phyloP scores from a whole-genome alignment of 805 yeast genomes.

The Monosporozyma aerobia region DNA sequence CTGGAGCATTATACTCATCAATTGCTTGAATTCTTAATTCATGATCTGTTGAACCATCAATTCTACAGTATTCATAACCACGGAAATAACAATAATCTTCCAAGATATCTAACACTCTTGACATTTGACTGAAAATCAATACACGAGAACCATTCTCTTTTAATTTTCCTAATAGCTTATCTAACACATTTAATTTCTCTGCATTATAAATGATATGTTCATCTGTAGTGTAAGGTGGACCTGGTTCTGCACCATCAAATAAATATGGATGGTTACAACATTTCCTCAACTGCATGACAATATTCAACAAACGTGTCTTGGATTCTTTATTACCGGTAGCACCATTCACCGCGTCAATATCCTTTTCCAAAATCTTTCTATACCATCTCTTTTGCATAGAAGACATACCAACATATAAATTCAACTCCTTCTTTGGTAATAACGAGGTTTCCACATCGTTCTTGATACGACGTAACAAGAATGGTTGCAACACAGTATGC shows the following conservation, averaged over 20 bases:
- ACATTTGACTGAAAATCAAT: conserved; percentile 75
- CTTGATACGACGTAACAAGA: conserved; percentile 65
- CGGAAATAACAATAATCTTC: conserved; percentile 73
- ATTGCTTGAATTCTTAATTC: conserved; percentile 65
- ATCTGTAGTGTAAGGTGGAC: conserved; percentile 81
- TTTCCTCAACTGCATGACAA: conserved; percentile 77
- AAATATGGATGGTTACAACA: conserved; percentile 81
- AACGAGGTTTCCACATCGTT: conserved; percentile 74
- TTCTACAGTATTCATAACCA: conserved; percentile 62
- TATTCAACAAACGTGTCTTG: conserved; percentile 65
- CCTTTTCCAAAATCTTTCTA: conserved; percentile 66
- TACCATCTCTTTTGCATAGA: conserved; percentile 77
- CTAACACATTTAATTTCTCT: conserved; percentile 63
- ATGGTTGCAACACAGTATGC: conserved; percentile 69
- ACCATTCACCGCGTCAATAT: conserved; percentile 80
- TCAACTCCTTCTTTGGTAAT: conserved; percentile 65
- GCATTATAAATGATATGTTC: conserved; percentile 71
- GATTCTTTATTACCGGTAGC: conserved; percentile 66
- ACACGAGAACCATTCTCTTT: conserved; percentile 68
- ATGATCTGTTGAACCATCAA: conserved; percentile 79
- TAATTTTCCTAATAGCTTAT: conserved; percentile 51
- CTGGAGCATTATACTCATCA: conserved; percentile 74
- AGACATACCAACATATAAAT: conserved; percentile 64
- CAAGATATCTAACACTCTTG: conserved; percentile 67
- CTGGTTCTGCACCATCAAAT: conserved; percentile 84